Percentiles rank a stretch among this genome's conserved stretches.
Conservation (phyloP, 2,329 filamentous ascomycete species). For the Akanthomyces uredinophilus region DNA sequence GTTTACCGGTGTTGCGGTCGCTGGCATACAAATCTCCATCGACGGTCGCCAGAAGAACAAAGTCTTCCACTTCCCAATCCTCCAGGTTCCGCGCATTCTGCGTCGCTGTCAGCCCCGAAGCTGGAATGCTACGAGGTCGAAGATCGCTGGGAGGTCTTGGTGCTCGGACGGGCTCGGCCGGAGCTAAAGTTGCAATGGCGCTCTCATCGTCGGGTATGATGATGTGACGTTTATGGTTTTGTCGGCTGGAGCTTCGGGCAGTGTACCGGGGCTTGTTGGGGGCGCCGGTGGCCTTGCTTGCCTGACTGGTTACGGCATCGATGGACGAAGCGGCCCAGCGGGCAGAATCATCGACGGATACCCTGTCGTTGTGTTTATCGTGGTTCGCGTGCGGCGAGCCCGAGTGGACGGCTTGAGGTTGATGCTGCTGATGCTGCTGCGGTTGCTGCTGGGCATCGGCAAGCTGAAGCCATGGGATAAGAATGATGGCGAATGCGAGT, state of each 20-base stretch:
- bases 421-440: constrained; percentile 14
- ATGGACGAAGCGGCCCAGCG: constrained; percentile 17
- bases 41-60: constrained; percentile 99
- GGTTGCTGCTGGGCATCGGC: constrained; percentile 62
- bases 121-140: constrained; percentile 49
- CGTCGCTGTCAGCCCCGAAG: constrained; percentile 71
- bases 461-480: constrained; percentile 50
- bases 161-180: constrained; percentile 93
- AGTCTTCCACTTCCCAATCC: constrained; percentile 99
- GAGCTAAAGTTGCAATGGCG: constrained; percentile 97
- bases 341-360: constrained; percentile 24
- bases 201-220: constrained; percentile 65
- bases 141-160: constrained; percentile 63
- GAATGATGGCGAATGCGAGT: constrained; percentile 52
- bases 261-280: constrained; percentile 20
- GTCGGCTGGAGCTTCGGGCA: constrained; percentile 23
- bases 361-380: constrained; percentile 21
- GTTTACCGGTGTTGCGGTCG: constrained; percentile 78
- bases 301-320: constrained; percentile 24
- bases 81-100: constrained; percentile 93
- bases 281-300: constrained; percentile 24
- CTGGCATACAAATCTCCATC: constrained; percentile 92
- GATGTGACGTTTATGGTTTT: constrained; percentile 23
- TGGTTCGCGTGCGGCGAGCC: constrained; percentile 19
- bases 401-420: constrained; percentile 6